These are phyloP conservation scores for Macrolepiota fuliginosa DNA, from an alignment of 768 basidiomycete genomes.

Conservation along the genomic window DNA sequence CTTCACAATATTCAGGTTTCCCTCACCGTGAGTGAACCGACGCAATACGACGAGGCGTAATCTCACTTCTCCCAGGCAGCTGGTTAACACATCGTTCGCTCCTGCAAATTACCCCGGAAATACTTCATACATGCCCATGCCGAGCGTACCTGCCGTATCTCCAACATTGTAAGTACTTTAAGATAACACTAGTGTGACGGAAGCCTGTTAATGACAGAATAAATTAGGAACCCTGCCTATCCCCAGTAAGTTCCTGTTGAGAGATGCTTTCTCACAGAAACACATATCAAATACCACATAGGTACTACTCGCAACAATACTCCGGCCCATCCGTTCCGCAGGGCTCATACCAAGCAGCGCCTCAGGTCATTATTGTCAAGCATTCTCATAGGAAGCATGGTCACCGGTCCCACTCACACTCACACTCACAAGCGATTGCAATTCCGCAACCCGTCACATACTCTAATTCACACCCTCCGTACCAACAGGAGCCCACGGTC, in stretches of 20 bases:
- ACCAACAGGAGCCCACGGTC: conserved; percentile 4
- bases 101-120: conserved; percentile 10
- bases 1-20: conserved; percentile 22
- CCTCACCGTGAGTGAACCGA: conserved; percentile 24
- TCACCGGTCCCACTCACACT: conserved; percentile 13
- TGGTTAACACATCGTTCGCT: neutral
- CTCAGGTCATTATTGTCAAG: conserved; percentile 23
- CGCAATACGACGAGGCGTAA: neutral
- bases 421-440: conserved; percentile 15
- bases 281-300: conserved; percentile 8
- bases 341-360: neutral
- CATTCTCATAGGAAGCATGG: conserved; percentile 23
- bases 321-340: neutral
- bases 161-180: neutral
- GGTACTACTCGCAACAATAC: conserved; percentile 12
- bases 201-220: neutral
- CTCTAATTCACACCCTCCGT: conserved; percentile 15
- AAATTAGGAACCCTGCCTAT: neutral
- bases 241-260: conserved; percentile 1
- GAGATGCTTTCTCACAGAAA: conserved; percentile 3
- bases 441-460: conserved; percentile 16
- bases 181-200: neutral
- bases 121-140: conserved; percentile 10
- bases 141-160: conserved; percentile 10
- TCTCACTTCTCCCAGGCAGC: neutral